Percentiles rank a stretch among this genome's conserved stretches.
These are phyloP conservation scores for Penicillium sp. DNA, from an alignment of 2,329 filamentous ascomycete genomes.

Conservation along the genomic window DNA sequence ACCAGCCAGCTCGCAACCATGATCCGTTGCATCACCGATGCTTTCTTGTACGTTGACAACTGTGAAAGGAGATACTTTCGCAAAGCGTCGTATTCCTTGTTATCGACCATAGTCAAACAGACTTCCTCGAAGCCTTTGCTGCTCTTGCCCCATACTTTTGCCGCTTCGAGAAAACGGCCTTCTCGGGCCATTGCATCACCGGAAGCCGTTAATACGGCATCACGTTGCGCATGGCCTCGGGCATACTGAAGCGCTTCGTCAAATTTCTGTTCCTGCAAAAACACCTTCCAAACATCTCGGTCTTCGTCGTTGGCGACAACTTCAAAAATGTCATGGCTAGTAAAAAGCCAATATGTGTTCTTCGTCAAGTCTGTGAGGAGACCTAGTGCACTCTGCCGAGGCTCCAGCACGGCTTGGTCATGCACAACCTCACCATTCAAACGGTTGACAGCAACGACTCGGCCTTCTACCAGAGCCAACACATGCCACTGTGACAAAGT, in stretches of 20 bases:
- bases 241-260: slow-evolving; percentile 83
- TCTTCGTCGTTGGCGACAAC: slow-evolving; percentile 86
- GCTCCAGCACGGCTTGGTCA: slow-evolving; percentile 77
- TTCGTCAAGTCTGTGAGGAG: slow-evolving; percentile 86
- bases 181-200: slow-evolving; percentile 81
- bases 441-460: slow-evolving; percentile 78
- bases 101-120: slow-evolving; percentile 82
- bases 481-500: slow-evolving; percentile 92
- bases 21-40: slow-evolving; percentile 80
- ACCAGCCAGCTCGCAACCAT: slow-evolving; percentile 96
- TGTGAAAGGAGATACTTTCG: slow-evolving; percentile 85
- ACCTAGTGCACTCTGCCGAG: slow-evolving; percentile 72
- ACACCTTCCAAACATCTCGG: slow-evolving; percentile 88
- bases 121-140: slow-evolving; percentile 97
- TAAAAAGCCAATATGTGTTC: slow-evolving; percentile 97
- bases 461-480: slow-evolving; percentile 71
- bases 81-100: slow-evolving; percentile 80
- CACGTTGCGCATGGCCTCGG: slow-evolving; percentile 71
- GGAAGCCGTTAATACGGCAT: slow-evolving; percentile 84
- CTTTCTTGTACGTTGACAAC: slow-evolving; percentile 72
- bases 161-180: slow-evolving; percentile 77
- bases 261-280: slow-evolving; percentile 80
- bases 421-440: slow-evolving; percentile 81
- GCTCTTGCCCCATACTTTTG: slow-evolving; percentile 85
- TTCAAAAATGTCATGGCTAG: slow-evolving; percentile 83